phyloP scores from a whole-genome alignment of 2,329 filamentous ascomycete genomes.

The Alternaria sp. region DNA sequence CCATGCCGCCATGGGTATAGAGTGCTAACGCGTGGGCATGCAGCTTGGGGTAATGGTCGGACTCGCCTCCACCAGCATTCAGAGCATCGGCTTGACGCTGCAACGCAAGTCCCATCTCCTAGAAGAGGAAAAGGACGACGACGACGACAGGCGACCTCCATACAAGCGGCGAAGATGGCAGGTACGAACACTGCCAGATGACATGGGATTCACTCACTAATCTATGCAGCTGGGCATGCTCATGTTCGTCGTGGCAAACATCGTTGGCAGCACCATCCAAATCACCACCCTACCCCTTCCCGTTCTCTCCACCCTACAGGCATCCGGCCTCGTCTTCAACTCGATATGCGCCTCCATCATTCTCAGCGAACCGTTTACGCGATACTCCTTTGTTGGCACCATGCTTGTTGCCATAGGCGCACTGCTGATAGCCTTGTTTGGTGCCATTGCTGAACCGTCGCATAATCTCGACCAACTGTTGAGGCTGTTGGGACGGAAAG shows the following conservation, averaged over 20 bases:
- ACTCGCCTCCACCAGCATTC: conserved; percentile 90
- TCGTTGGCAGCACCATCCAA: conserved; percentile 94
- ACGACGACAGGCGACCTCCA: conserved; percentile 82
- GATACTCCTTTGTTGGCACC: conserved; percentile 91
- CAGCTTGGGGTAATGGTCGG: conserved; percentile 94
- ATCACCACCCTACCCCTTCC: conserved; percentile 95
- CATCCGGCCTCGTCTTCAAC: conserved; percentile 96
- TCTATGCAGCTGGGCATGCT: conserved; percentile 77
- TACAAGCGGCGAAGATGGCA: conserved; percentile 95
- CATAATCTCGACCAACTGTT: conserved; percentile 87
- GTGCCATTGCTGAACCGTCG: conserved; percentile 90
- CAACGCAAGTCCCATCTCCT: conserved; percentile 98
- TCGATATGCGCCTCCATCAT: conserved; percentile 96
- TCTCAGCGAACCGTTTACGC: conserved; percentile 91
- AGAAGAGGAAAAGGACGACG: conserved; percentile 88
- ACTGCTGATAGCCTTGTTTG: conserved; percentile 91
- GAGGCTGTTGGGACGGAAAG: conserved; percentile 72
- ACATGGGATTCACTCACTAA: conserved; percentile 20
- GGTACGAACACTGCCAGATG: conserved; percentile 51
- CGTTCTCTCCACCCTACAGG: conserved; percentile 90
- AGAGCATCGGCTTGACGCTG: conserved; percentile 92
- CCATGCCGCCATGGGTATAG: background rate
- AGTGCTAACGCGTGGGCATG: conserved; percentile 16
- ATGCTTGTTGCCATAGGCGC: conserved; percentile 87
- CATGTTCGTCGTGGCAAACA: conserved; percentile 95